These are phyloP conservation scores for Sporothrix euskadiensis DNA, from an alignment of 2,329 filamentous ascomycete species.

Conservation along the genomic window DNA sequence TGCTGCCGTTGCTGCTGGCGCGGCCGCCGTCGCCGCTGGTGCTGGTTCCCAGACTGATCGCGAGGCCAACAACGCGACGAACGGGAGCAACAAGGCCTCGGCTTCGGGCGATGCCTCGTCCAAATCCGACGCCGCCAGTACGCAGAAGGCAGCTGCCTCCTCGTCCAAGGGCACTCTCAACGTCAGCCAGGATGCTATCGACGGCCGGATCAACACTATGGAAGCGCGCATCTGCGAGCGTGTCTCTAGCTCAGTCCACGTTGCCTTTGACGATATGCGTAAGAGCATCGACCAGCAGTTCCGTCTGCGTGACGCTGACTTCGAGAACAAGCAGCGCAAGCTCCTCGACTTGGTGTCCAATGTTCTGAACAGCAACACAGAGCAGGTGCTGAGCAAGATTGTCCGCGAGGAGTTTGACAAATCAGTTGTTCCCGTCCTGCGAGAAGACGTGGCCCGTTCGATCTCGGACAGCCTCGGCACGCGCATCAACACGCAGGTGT, in stretches of 20 bases:
- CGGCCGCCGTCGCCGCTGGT: slow-evolving; percentile 33
- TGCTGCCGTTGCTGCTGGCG: neutral
- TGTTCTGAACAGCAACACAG: slow-evolving; percentile 63
- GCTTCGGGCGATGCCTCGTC: slow-evolving; percentile 35
- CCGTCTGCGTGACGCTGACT: slow-evolving; percentile 52
- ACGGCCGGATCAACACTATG: slow-evolving; percentile 56
- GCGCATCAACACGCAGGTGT: slow-evolving; percentile 66
- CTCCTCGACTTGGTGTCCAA: slow-evolving; percentile 60
- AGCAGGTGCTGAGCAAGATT: slow-evolving; percentile 73
- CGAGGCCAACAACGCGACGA: slow-evolving; percentile 32
- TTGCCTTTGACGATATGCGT: slow-evolving; percentile 49
- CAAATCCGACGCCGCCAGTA: slow-evolving; percentile 34
- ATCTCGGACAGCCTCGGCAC: slow-evolving; percentile 71
- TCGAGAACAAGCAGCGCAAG: slow-evolving; percentile 55
- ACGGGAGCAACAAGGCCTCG: neutral
- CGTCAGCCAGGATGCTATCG: slow-evolving; percentile 47
- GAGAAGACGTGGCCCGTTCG: slow-evolving; percentile 64
- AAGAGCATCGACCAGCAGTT: slow-evolving; percentile 62
- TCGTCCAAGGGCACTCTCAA: slow-evolving; percentile 27
- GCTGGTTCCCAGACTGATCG: slow-evolving; percentile 37
- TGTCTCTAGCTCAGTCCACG: slow-evolving; percentile 54
- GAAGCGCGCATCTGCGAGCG: slow-evolving; percentile 53
- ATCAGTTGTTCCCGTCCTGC: slow-evolving; percentile 73
- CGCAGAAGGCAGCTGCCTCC: neutral
- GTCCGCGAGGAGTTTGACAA: slow-evolving; percentile 74